Evolutionary conservation across 176 grass and related monocot genomes (phyloP), one percentile per base, ranked within the genome.

Genomic region (Pharus latifolius): DNA sequence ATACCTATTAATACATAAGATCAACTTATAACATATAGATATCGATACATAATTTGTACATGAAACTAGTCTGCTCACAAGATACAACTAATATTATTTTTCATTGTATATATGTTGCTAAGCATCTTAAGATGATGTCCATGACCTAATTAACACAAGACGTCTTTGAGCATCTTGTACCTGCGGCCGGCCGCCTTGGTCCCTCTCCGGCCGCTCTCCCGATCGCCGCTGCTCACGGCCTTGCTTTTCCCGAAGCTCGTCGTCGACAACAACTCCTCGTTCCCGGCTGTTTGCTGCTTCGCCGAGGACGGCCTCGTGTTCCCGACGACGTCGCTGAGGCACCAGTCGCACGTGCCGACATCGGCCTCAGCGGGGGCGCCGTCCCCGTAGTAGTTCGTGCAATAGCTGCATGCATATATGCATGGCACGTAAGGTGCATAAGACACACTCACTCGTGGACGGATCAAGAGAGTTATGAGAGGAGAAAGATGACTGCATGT

Each of bases 121-220:
- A n/a, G n/a, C n/a, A n/a, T n/a, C n/a, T n/a, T n/a, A n/a, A n/a
- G 56, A 19, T 59, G 57, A 46, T 55, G 52, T 64, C 63, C 41
- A 42, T 10, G 26, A 68, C 25, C 52, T 4, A 42, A 24, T 10
- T 37, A 43, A 37, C 84, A 91, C 27, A 88, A 31, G 38, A 99
- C 95, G 79, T 99, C 95, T 79, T 99, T 99, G 42, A 99, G 90
- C 35, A 99, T 87, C 87, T 99, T 99, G 87, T 99, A 99, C 81
- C 95, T 87, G 57, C 95, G 95, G 40, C 80, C 85, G 0, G 60
- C 59, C 20, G 40, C 56, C 78, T 86, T 92, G 0, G 82, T 2
- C 18, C 32, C 41, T 69, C 77, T 69, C 71, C 83, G 71, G 40
- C 77, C 77, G 40, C 83, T 40, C 15, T 51, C 83, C 30, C 78